Base-by-base conservation (phyloP, 805 yeast species). In the Wickerhamomyces tratensis region DNA sequence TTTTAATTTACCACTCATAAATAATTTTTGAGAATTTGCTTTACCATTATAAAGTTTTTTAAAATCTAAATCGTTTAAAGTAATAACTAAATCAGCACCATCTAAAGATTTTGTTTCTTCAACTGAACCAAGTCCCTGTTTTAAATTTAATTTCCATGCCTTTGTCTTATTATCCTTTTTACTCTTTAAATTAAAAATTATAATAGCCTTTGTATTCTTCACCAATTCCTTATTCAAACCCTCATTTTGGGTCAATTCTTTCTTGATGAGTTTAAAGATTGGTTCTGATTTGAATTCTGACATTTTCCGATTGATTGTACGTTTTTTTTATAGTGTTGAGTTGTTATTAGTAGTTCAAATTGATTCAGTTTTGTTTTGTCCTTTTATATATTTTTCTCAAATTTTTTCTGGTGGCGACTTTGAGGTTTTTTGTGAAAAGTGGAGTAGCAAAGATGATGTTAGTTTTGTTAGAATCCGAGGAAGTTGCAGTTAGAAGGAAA, bases 1-100 rank as follows among this genome's bases (percentile, higher is more conserved):
- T 72, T 85, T 86, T 63, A 86, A 75, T 64, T 82, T 82, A 36
- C 96, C 95, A 53, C 74, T 67, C 83, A 86, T 76, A 63, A 85
- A 86, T 56, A 86, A 73, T 67, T 79, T 81, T 65, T 86, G 95
- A 39, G 95, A 86, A 62, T 81, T 82, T 49, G 87, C 79, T 71
- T 85, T 83, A 48, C 94, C 94, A 47, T 69, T 66, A 42, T 83
- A 83, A 51, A 86, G 73, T 59, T 74, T 77, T 52, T 72, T 79
- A 53, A 86, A 78, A 61, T 83, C 84, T 43, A 74, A 72, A 56
- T 86, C 95, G 46, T 65, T 67, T 51, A 84, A 67, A 51, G 71
- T 65, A 58, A 86, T 76, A 43, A 72, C 78, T 51, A 86, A 79
- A 52, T 86, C 94, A 14, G 77, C 67, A 46, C 57, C 61, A 38